Base-by-base conservation (phyloP, 83 land plant genomes). In the Picea abies region DNA sequence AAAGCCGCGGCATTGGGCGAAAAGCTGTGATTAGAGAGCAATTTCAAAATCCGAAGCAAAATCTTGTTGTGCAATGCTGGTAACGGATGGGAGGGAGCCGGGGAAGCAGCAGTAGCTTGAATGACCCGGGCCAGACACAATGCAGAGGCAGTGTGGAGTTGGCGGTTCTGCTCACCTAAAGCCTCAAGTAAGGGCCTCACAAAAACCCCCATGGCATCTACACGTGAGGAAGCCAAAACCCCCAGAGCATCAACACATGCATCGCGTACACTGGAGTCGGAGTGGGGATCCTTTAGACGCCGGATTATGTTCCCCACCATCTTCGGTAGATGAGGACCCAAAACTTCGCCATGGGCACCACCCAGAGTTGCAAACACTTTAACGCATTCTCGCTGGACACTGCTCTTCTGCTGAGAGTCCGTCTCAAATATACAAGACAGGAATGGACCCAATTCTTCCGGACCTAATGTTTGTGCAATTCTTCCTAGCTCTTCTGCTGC, bases 241-340 rank as follows among this genome's bases (percentile, higher is more conserved):
- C 93, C 97, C 25, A 88, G 61, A 11, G 95, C 86, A n/a, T 94
- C 95, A 10, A 93, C 87, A 83, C 97, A 94, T 7, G 93, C 92
- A 83, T 94, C 95, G 66, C 94, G 83, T 35, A 93, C 94, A 49
- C 82, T 85, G 0, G 95, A 86, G 75, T 94, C 97, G 3, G 95
- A 86, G 78, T 94, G 95, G 1, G 88, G 82, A 71, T 94, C 97
- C 86, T 93, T 94, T 25, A 94, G 91, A 3, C 97, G 80, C 83
- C 90, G 94, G n/a, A 94, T 89, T 29, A 94, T 86, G 84, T 86
- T 84, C 15, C 84, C 71, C 5, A 94, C 87, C 68, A 94, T 93
- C 79, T 85, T 92, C 26, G 79, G 83, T 5, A 94, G 83, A 44
- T 91, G 84, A 23, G 95, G 91, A 3, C 80, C 86, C 12, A 94